phyloP scores from a whole-genome alignment of 192 early-diverging fungal species.

The Globomyces pollinis-pini region DNA sequence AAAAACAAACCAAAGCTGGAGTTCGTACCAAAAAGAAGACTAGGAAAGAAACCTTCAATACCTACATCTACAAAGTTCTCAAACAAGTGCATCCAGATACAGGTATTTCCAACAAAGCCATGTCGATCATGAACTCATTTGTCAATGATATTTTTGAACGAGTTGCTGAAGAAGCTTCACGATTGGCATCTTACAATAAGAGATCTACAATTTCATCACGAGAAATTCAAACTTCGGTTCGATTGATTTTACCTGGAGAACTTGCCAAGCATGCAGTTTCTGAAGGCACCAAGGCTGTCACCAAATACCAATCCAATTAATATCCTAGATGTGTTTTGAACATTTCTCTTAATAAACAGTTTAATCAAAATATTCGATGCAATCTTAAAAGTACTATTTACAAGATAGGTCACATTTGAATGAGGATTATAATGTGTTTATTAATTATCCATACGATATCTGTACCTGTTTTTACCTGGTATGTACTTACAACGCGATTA shows the following conservation, averaged over 20 bases:
- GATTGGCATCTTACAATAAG: slow-evolving; percentile 91
- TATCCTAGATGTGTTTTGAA: slow-evolving; percentile 38
- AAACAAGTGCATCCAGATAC: slow-evolving; percentile 97
- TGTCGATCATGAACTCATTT: slow-evolving; percentile 95
- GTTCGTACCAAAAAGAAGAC: slow-evolving; percentile 57
- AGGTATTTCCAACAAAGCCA: slow-evolving; percentile 96
- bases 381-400: too few species aligned
- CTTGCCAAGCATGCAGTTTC: slow-evolving; percentile 96
- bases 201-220: slow-evolving; percentile 90
- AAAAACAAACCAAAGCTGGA: slow-evolving; percentile 50
- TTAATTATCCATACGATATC: too few species aligned
- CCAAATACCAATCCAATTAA: slow-evolving; percentile 92
- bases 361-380: too few species aligned
- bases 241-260: slow-evolving; percentile 82
- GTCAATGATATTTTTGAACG: slow-evolving; percentile 97
- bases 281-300: slow-evolving; percentile 96
- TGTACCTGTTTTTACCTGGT: too few species aligned
- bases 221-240: slow-evolving; percentile 83
- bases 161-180: slow-evolving; percentile 60
- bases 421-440: too few species aligned
- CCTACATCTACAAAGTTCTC: slow-evolving; percentile 96
- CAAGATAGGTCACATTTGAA: too few species aligned
- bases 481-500: too few species aligned
- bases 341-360: too few species aligned
- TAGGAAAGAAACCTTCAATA: slow-evolving; percentile 84